These are phyloP conservation scores for Davidsoniella eucalypti DNA, from an alignment of 2,329 filamentous ascomycete species.

Conservation along the genomic window DNA sequence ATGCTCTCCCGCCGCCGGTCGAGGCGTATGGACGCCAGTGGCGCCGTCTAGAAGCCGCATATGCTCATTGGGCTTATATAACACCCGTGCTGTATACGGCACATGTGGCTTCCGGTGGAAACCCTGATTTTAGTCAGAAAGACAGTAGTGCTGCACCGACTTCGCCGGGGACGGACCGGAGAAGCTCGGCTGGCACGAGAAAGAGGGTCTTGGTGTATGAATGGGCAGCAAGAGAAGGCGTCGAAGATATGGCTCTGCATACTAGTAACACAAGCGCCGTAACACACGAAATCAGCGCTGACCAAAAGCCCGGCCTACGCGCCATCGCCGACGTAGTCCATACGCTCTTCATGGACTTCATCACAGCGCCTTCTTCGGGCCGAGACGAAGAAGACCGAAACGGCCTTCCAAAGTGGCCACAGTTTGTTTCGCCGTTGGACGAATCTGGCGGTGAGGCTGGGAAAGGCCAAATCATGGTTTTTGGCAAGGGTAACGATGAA, in stretches of 20 bases:
- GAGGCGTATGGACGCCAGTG: constrained; percentile 34
- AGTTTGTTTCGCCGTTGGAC: constrained; percentile 26
- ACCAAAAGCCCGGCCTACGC: constrained; percentile 23
- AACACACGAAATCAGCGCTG: constrained; percentile 23
- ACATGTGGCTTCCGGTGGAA: constrained; percentile 18
- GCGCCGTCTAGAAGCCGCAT: constrained; percentile 40
- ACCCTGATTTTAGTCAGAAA: too few species aligned
- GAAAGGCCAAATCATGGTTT: constrained; percentile 32
- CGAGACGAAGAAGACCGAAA: constrained; percentile 11
- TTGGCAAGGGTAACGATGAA: constrained; percentile 45
- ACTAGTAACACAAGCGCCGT: constrained; percentile 29
- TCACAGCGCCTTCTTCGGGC: constrained; percentile 14
- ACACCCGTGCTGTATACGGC: constrained; percentile 46
- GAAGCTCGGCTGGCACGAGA: too few species aligned
- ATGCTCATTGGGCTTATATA: constrained; percentile 48
- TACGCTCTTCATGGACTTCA: constrained; percentile 24
- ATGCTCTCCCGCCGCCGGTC: constrained; percentile 24
- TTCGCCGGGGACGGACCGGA: too few species aligned
- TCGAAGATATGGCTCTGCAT: constrained; percentile 28
- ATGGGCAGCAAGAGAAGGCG: constrained; percentile 32
- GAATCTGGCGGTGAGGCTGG: constrained; percentile 12
- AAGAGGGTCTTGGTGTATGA: constrained; percentile 37
- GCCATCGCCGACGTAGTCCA: constrained; percentile 27
- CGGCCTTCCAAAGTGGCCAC: constrained; percentile 22
- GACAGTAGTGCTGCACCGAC: too few species aligned